A percentile compares a stretch with the other conserved stretches of the same genome.
Conservation (phyloP, 345 rosid genomes). For the Ricinus communis region DNA sequence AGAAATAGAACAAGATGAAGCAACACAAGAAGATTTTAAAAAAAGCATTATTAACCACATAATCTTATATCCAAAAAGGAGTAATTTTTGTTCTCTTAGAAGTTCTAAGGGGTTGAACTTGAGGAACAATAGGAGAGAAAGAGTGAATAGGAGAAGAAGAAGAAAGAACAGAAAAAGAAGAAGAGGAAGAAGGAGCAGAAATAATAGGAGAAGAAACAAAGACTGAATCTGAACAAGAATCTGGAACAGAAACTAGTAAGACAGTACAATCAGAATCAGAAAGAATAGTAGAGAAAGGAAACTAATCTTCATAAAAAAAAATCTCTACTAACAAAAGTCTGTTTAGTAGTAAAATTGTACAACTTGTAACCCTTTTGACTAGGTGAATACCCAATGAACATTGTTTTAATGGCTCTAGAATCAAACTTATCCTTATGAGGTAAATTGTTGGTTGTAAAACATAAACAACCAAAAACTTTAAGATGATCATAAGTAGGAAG, state of each 20-base stretch:
- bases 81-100: too few relatives aligned
- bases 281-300: not conserved
- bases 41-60: not conserved
- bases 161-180: not conserved
- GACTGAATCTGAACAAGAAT: not conserved
- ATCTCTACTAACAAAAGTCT: not conserved
- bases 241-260: not conserved
- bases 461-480: not conserved
- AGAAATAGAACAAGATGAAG: not conserved
- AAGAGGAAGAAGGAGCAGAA: not conserved
- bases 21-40: not conserved
- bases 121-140: too few relatives aligned
- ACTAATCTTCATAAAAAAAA: not conserved
- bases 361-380: not conserved
- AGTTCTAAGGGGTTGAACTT: too few relatives aligned
- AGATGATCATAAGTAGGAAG: not conserved
- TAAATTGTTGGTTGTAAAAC: not conserved
- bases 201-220: too few relatives aligned
- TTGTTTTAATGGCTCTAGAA: not conserved
- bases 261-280: not conserved
- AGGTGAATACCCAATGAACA: not conserved
- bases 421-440: not conserved
- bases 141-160: too few relatives aligned
- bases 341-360: not conserved
- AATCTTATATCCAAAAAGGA: too few relatives aligned